These are phyloP conservation scores for Letharia lupina DNA, from an alignment of 495 filamentous ascomycete species.

Conservation along the genomic window DNA sequence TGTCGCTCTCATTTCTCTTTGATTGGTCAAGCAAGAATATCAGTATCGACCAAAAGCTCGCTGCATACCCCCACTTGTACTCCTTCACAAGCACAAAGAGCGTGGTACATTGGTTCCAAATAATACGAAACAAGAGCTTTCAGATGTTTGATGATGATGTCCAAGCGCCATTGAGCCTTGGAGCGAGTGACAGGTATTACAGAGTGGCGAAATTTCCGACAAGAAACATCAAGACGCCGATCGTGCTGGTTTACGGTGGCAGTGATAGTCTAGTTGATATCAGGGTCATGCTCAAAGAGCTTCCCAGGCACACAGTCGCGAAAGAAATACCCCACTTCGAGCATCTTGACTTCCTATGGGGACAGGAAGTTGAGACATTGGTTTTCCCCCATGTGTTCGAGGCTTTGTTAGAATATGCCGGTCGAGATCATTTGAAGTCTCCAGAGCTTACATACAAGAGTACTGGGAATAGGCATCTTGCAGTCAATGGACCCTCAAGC, in stretches of 20 bases:
- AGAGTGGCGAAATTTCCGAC: slow-evolving; percentile 96
- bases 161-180: slow-evolving; percentile 51
- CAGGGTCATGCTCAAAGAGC: slow-evolving; percentile 76
- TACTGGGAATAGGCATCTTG: not conserved
- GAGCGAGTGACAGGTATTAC: slow-evolving; percentile 56
- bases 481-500: slow-evolving; percentile 1
- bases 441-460: slow-evolving; percentile 9
- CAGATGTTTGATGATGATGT: slow-evolving; percentile 98
- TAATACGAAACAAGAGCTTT: slow-evolving; percentile 88
- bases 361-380: slow-evolving; percentile 66
- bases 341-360: slow-evolving; percentile 98
- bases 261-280: slow-evolving; percentile 95
- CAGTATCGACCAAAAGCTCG: slow-evolving; percentile 77
- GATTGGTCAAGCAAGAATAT: slow-evolving; percentile 87
- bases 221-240: slow-evolving; percentile 90
- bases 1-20: slow-evolving; percentile 72
- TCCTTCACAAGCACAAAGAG: slow-evolving; percentile 93
- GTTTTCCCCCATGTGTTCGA: slow-evolving; percentile 89
- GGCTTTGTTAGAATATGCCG: slow-evolving; percentile 62
- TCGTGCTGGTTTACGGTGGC: slow-evolving; percentile 87
- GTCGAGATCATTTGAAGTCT: slow-evolving; percentile 19
- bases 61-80: slow-evolving; percentile 93
- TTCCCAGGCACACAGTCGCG: slow-evolving; percentile 74
- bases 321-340: slow-evolving; percentile 85
- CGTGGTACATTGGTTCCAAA: slow-evolving; percentile 98